A percentile compares a stretch with the other conserved stretches of the same genome.
Evolutionary conservation across 306 rosid genomes (phyloP).

Genomic region (Boehmeria nivea): DNA sequence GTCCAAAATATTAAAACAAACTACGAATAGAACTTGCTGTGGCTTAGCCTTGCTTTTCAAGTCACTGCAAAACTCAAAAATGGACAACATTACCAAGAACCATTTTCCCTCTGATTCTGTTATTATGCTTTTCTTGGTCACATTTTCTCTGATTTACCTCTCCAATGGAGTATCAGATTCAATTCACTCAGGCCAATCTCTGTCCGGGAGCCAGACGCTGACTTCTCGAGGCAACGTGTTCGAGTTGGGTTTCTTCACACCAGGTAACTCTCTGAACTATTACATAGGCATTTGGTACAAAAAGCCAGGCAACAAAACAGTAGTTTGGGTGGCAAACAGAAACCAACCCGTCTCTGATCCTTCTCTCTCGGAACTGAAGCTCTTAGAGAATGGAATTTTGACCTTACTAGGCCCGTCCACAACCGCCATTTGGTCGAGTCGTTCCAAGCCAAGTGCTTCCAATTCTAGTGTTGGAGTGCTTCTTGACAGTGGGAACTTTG

Average conservation of each 20-base stretch:
- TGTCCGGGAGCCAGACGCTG: constrained; percentile 17
- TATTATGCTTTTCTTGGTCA: not conserved
- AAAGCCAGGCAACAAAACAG: constrained; percentile 4
- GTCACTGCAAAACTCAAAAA: not conserved
- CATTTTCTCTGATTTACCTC: not conserved
- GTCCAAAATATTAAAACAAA: too few species aligned
- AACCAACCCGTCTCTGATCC: constrained; percentile 32
- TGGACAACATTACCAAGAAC: not conserved
- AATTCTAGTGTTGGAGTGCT: constrained; percentile 16
- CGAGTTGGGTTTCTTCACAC: constrained; percentile 29
- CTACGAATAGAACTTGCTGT: too few species aligned
- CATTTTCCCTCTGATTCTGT: not conserved
- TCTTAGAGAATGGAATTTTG: constrained; percentile 18
- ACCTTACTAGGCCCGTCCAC: constrained; percentile 1
- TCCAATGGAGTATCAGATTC: constrained; percentile 6
- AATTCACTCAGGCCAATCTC: constrained; percentile 17
- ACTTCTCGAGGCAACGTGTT: constrained; percentile 13
- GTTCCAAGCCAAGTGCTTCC: not conserved
- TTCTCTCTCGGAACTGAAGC: constrained; percentile 12
- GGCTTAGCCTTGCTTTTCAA: too few species aligned
- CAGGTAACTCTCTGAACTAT: constrained; percentile 11
- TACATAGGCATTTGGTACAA: constrained; percentile 42
- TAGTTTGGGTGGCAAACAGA: constrained; percentile 41
- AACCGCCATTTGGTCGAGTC: constrained; percentile 24
- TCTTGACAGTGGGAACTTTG: constrained; percentile 27